Evolutionary conservation across 129 eudicot species (phyloP).

Genomic region (Chrysanthemum seticuspe): DNA sequence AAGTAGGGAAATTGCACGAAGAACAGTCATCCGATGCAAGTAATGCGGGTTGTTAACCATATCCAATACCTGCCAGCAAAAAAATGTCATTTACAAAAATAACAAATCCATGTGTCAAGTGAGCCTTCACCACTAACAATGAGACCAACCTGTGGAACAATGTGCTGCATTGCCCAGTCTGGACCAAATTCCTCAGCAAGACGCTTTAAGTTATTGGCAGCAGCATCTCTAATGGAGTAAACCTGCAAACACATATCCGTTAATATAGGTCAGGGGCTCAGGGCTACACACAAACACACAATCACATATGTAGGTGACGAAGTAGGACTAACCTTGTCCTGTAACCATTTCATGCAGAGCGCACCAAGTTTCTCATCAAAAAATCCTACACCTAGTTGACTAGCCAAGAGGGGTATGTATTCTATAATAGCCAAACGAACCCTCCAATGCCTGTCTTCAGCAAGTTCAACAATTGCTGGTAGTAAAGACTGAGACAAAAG

Average conservation of each 20-base stretch:
- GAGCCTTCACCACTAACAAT: neutral
- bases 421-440: conserved; percentile 92
- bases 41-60: conserved; percentile 83
- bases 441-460: conserved; percentile 96
- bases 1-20: conserved; percentile 75
- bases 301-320: neutral
- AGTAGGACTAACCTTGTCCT: conserved; percentile 66
- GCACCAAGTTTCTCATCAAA: conserved; percentile 92
- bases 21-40: conserved; percentile 80
- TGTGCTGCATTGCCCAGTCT: conserved; percentile 98
- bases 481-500: conserved; percentile 82
- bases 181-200: conserved; percentile 97
- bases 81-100: neutral
- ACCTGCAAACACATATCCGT: conserved; percentile 48
- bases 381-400: conserved; percentile 92
- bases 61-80: conserved; percentile 66
- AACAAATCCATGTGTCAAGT: neutral
- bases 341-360: conserved; percentile 98
- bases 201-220: conserved; percentile 87
- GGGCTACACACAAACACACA: too few species aligned
- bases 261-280: conserved; percentile 6
- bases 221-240: conserved; percentile 94
- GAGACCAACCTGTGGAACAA: conserved; percentile 76
- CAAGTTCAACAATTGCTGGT: conserved; percentile 95
- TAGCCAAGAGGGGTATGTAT: conserved; percentile 89